Evolutionary conservation across 2,329 filamentous ascomycete genomes (phyloP).

Genomic region (Thelonectria blattea): DNA sequence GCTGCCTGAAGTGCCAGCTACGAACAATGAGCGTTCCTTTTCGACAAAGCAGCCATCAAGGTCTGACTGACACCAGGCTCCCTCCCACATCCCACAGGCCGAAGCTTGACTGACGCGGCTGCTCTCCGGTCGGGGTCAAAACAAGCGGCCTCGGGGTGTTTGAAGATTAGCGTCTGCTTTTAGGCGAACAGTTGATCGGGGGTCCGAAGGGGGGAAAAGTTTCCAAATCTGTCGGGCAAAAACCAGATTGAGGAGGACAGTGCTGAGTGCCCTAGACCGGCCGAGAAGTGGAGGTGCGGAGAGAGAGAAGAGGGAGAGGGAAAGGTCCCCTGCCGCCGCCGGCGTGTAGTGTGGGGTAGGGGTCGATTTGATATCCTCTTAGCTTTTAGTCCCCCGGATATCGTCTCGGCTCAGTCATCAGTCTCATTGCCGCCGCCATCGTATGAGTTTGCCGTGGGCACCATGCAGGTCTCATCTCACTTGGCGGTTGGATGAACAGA

Average conservation of each 20-base stretch:
- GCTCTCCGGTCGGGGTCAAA: background rate
- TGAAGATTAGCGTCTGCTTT: slow-evolving; percentile 3
- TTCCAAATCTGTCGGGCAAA: slow-evolving; percentile 15
- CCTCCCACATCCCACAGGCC: background rate
- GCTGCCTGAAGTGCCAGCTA: background rate
- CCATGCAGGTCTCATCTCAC: slow-evolving; percentile 1
- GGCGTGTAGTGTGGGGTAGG: slow-evolving; percentile 35
- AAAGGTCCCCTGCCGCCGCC: slow-evolving; percentile 20
- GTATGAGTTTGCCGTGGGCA: slow-evolving; percentile 27
- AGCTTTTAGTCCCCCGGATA: slow-evolving; percentile 12
- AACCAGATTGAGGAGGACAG: slow-evolving; percentile 16
- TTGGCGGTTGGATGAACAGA: background rate
- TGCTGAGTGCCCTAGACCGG: slow-evolving; percentile 11
- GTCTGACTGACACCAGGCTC: background rate
- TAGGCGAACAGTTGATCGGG: slow-evolving; percentile 4
- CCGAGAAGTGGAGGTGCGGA: slow-evolving; percentile 36
- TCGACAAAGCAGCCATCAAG: background rate
- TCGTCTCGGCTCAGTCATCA: slow-evolving; percentile 27
- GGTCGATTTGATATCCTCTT: slow-evolving; percentile 20
- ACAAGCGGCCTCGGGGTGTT: background rate
- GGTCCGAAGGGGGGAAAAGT: slow-evolving; percentile 9
- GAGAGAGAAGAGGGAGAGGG: slow-evolving; percentile 8
- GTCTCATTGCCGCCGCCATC: slow-evolving; percentile 19
- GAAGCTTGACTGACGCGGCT: background rate
- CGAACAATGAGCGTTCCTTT: background rate